Evolutionary conservation across 202 grass and related monocot genomes (phyloP), one percentile per base, ranked within the genome.

Genomic region (Schoenoplectus triqueter): DNA sequence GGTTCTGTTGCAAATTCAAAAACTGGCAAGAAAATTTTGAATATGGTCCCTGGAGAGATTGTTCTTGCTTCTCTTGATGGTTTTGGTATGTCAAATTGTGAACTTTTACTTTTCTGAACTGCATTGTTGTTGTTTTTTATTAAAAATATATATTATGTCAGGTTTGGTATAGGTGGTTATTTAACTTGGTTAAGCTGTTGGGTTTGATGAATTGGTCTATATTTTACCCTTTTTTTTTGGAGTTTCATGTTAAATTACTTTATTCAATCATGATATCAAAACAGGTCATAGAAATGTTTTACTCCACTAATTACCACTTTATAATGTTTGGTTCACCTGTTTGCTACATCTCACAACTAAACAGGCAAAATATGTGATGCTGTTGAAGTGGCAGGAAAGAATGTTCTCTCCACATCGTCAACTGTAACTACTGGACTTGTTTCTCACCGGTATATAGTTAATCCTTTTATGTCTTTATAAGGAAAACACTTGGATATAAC

Each of bases 21-120:
- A 91, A 88, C 75, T 59, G 90, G 95, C 5, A 94, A 94, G 72
- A 94, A 94, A 45, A 87, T 93, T 19, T 90, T 92, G 56, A 76
- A 21, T 20, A 0, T 93, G 0, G 66, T 95, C 76, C 92, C 95
- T 64, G 92, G 89, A 82, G 95, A 97, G 72, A 89, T 97, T 56
- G 66, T 94, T 78, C 90, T 94, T 91, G 95, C 95, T 85, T 94
- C 95, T 4, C 89, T 97, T 86, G 94, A 94, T 87, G 94, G 94
- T 86, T 97, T 97, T 66, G 89, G 94, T 97, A 90, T 54, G 88
- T 85, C 40, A 68, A 1, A 82, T 55, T 64, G 44, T 69, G 76
- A 63, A 62, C 4, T 5, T 64, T 81, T 52, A 2, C 14, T 11
- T 46, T 20, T 46, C 60, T 63, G 5, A 0, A 46, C 1, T 21